Evolutionary conservation across 2,329 filamentous ascomycete genomes (phyloP).

Genomic region (Nemania bipapillata): DNA sequence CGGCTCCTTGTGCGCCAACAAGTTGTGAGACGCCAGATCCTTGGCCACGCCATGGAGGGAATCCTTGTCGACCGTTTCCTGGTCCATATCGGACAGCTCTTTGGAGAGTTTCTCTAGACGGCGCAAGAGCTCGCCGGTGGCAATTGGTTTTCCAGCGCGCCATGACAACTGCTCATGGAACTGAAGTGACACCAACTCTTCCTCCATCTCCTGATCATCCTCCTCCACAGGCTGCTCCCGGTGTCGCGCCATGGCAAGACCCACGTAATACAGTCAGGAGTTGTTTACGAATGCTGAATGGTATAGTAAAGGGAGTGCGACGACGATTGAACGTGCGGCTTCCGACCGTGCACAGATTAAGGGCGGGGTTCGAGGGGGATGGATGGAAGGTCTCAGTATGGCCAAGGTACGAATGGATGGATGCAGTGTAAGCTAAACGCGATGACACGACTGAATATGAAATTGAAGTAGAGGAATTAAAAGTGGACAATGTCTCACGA

Average conservation of each 20-base stretch:
- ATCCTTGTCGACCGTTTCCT: constrained; percentile 84
- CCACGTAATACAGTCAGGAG: background rate
- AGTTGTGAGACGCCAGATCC: constrained; percentile 81
- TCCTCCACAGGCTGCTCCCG: constrained; percentile 55
- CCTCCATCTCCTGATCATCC: constrained; percentile 55
- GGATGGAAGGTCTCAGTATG: constrained; percentile 3
- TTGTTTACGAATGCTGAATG: background rate
- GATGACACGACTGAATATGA: background rate
- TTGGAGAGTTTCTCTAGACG: constrained; percentile 82
- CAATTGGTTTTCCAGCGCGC: constrained; percentile 89
- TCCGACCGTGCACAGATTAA: constrained; percentile 6
- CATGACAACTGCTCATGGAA: constrained; percentile 91
- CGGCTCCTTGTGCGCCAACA: constrained; percentile 90
- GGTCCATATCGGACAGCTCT: constrained; percentile 86
- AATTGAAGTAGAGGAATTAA: background rate
- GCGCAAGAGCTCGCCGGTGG: constrained; percentile 81
- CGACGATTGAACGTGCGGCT: background rate
- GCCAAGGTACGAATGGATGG: constrained; percentile 4
- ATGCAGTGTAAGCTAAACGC: constrained; percentile 10
- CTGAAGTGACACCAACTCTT: constrained; percentile 64
- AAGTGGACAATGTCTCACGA: background rate
- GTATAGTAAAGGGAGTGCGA: background rate
- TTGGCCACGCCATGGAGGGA: constrained; percentile 86
- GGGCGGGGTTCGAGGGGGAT: constrained; percentile 29
- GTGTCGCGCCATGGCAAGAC: constrained; percentile 54